Base-by-base conservation (phyloP, 768 basidiomycete species). In the Tulasnella sp. region DNA sequence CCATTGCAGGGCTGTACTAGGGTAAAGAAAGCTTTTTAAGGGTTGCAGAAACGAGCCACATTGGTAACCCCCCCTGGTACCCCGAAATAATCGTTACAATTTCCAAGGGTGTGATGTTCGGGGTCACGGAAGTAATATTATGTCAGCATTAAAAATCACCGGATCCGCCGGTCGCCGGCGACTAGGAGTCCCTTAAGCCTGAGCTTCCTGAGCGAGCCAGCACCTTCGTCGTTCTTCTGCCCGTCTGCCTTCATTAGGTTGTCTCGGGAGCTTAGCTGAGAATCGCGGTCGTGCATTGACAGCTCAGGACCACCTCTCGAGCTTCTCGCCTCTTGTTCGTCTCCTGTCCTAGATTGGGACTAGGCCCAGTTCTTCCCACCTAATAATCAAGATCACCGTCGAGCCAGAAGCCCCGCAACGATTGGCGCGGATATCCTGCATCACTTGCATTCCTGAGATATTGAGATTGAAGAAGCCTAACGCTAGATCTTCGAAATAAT, bases 401-500 rank as follows among this genome's bases (percentile, higher is more conserved):
- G 28, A 34, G 34, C 31, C 34, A 69, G 64, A 69, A 37, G 64
- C 64, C 54, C 1, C 4, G 22, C 64, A 69, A 69, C 28, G 64
- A 69, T 69, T 69, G 64, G 64, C n/a, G 64, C 64, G 64, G 64
- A 69, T 69, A 11, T 69, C 64, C 64, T 69, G 3, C 64, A 54
- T 54, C 54, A 54, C 54, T 54, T 54, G n/a, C 64, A 69, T 69
- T 31, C 64, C 64, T 69, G 28, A 69, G 64, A 69, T 69, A 69
- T 69, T 69, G 64, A 69, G 64, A 69, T 69, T 31, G 64, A 28
- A 46, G 64, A 69, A 69, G 64, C 64, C 46, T 14, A 37, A 34
- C 64, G 64, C 64, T 69, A 37, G 74, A 75, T 75, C 42, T 75
- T 75, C 74, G 48, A 75, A 75, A 75, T 75, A 28, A 44, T 75